Conservation (phyloP, 169 alveolate species). For the Cryptosporidium canis region DNA sequence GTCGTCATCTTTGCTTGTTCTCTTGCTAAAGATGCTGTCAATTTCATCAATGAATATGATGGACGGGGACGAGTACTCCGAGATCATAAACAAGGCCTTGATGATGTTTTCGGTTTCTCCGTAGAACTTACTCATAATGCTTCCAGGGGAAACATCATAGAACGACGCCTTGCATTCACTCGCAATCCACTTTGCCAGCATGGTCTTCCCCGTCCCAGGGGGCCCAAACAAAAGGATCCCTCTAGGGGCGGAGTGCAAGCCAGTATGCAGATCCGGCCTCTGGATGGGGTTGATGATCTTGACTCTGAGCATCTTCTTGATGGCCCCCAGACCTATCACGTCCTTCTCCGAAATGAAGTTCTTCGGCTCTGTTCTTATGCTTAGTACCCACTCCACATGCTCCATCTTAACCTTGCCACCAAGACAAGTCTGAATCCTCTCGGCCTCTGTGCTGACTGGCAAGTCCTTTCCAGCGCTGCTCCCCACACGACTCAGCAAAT, state of each 20-base stretch:
- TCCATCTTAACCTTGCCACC: slow-evolving; percentile 28
- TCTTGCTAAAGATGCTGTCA: slow-evolving; percentile 90
- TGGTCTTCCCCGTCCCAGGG: slow-evolving; percentile 90
- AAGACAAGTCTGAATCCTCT: neutral
- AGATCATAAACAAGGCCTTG: slow-evolving; percentile 89
- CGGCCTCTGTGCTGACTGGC: neutral
- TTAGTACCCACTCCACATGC: slow-evolving; percentile 64
- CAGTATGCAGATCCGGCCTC: slow-evolving; percentile 87
- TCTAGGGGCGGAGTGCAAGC: slow-evolving; percentile 87
- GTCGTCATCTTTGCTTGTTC: slow-evolving; percentile 90
- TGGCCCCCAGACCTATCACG: slow-evolving; percentile 25
- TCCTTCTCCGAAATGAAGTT: slow-evolving; percentile 46
- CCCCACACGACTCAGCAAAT: neutral
- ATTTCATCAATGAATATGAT: slow-evolving; percentile 94
- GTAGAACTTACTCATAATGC: slow-evolving; percentile 90
- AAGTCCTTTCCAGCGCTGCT: neutral
- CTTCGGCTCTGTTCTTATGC: slow-evolving; percentile 68
- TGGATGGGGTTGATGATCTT: slow-evolving; percentile 86
- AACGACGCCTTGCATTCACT: slow-evolving; percentile 90
- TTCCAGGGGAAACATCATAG: slow-evolving; percentile 91
- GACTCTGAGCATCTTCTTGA: slow-evolving; percentile 82
- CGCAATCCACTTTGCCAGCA: slow-evolving; percentile 92
- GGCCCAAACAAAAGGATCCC: slow-evolving; percentile 89
- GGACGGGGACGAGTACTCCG: slow-evolving; percentile 90
- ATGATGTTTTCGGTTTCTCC: slow-evolving; percentile 94